Evolutionary conservation across 2,329 filamentous ascomycete species (phyloP).

Genomic region (Diaporthe aspalathi): DNA sequence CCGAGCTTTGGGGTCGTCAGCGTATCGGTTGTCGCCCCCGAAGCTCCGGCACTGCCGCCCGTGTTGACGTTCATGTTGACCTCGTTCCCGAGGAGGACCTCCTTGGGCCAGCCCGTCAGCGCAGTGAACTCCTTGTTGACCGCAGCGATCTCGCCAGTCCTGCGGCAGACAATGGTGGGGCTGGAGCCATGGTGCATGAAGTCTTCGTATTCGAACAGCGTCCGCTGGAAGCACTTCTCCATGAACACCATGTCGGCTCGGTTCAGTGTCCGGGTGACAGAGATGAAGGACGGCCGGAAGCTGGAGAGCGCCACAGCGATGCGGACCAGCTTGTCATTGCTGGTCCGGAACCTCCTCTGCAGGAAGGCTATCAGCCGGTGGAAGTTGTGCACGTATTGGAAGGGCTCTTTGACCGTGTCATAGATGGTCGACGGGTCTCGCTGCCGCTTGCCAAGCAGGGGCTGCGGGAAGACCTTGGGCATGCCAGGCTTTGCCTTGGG

Average conservation of each 20-base stretch:
- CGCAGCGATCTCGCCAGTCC: conserved; percentile 93
- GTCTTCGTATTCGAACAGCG: conserved; percentile 91
- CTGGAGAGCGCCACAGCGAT: conserved; percentile 90
- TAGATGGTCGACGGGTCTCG: conserved; percentile 88
- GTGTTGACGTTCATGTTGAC: conserved; percentile 89
- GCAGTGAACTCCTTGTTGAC: conserved; percentile 98
- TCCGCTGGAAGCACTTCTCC: conserved; percentile 96
- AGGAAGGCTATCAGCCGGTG: conserved; percentile 87
- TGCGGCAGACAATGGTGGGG: conserved; percentile 89
- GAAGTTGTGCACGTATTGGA: conserved; percentile 90
- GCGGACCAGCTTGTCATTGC: conserved; percentile 74
- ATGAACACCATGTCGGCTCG: conserved; percentile 93
- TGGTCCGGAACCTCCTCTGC: conserved; percentile 78
- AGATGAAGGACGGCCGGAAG: conserved; percentile 92
- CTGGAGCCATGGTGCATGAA: conserved; percentile 90
- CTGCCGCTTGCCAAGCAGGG: conserved; percentile 67
- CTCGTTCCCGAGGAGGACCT: conserved; percentile 87
- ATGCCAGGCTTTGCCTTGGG: conserved; percentile 59
- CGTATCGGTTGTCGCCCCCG: conserved; percentile 54
- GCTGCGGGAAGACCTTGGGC: conserved; percentile 58
- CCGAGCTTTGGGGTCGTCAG: conserved; percentile 64
- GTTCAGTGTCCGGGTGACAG: conserved; percentile 89
- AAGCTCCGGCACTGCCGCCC: conserved; percentile 60
- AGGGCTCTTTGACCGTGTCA: conserved; percentile 88
- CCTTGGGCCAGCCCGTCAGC: conserved; percentile 92